Conservation (phyloP, 371 early-diverging fungal species). For the Apophysomyces elegans region DNA sequence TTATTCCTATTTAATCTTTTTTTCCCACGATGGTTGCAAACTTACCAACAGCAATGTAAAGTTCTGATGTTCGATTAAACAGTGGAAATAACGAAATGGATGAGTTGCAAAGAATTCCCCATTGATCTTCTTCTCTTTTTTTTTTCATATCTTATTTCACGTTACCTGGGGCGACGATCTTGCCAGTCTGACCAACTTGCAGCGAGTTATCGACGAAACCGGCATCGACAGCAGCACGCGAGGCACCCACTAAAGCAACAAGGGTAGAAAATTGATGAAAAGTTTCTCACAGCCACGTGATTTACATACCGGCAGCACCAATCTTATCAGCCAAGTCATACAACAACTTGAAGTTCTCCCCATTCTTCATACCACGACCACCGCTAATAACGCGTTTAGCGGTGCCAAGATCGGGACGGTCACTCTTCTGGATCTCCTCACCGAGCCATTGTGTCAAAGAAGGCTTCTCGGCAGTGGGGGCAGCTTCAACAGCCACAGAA, state of each 20-base stretch:
- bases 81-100: too few species aligned
- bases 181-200: constrained; percentile 98
- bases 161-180: constrained; percentile 92
- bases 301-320: constrained; percentile 84
- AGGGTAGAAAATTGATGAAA: constrained; percentile 10
- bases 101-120: background rate
- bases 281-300: constrained; percentile 30
- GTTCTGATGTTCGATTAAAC: constrained; percentile 44
- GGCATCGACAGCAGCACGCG: constrained; percentile 98
- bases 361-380: constrained; percentile 96
- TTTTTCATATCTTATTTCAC: constrained; percentile 10
- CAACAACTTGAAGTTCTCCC: constrained; percentile 93
- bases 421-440: constrained; percentile 92
- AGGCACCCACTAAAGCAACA: constrained; percentile 85
- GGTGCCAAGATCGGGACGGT: constrained; percentile 91
- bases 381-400: constrained; percentile 94
- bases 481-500: constrained; percentile 59
- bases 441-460: constrained; percentile 80
- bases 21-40: constrained; percentile 1
- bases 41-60: constrained; percentile 92
- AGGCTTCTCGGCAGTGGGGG: constrained; percentile 65
- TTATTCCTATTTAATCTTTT: background rate
- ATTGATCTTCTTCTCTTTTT: background rate
- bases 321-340: constrained; percentile 94
- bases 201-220: constrained; percentile 96